Conservation (phyloP, 768 basidiomycete genomes). For the Hygrocybe punicea region DNA sequence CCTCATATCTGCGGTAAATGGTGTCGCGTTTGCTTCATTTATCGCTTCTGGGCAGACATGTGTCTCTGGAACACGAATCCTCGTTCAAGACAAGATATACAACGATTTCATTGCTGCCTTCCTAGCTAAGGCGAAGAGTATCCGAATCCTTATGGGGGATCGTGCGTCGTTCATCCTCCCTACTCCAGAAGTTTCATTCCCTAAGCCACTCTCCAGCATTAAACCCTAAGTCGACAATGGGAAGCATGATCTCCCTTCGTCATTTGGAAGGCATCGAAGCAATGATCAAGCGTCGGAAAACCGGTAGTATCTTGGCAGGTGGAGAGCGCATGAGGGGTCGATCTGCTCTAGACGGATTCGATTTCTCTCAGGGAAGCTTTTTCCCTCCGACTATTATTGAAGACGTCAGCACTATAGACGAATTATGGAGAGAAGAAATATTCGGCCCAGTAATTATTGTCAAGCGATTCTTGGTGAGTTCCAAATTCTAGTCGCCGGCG, state of each 20-base stretch:
- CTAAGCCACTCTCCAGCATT: constrained; percentile 47
- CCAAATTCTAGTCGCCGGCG: background rate
- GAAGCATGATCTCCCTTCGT: constrained; percentile 65
- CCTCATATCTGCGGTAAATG: constrained; percentile 70
- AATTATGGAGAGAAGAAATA: constrained; percentile 78
- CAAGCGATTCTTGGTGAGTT: constrained; percentile 40
- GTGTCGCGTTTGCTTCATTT: constrained; percentile 79
- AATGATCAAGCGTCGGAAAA: constrained; percentile 45
- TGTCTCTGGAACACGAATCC: constrained; percentile 83
- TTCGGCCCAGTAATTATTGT: constrained; percentile 84
- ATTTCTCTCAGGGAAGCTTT: constrained; percentile 70
- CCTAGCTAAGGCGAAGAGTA: constrained; percentile 57
- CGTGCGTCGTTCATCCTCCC: constrained; percentile 50
- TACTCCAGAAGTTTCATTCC: background rate
- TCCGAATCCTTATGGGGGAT: constrained; percentile 69
- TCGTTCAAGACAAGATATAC: constrained; percentile 69
- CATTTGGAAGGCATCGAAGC: constrained; percentile 64
- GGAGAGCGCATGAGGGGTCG: constrained; percentile 61
- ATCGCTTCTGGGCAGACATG: constrained; percentile 88
- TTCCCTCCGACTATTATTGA: constrained; percentile 76
- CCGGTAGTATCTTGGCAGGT: constrained; percentile 55
- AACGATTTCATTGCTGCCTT: constrained; percentile 62
- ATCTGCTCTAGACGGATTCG: constrained; percentile 66
- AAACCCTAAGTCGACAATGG: constrained; percentile 73
- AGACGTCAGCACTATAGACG: constrained; percentile 53